Conservation (phyloP, 2,329 filamentous ascomycete species). For the Trichoderma oligosporum region DNA sequence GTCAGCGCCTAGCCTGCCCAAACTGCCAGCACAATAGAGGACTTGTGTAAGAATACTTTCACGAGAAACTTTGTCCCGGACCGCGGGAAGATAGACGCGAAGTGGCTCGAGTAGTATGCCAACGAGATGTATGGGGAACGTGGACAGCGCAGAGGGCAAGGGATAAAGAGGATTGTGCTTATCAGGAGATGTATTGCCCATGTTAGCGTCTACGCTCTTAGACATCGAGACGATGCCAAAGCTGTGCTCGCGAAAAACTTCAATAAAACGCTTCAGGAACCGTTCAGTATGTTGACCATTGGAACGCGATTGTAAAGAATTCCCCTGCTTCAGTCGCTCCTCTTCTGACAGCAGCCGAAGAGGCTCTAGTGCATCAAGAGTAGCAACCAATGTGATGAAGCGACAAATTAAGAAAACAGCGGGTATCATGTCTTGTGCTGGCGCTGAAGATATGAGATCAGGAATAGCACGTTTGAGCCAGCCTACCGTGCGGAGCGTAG, state of each 20-base stretch:
- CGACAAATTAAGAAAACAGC: conserved; percentile 85
- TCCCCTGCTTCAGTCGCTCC: conserved; percentile 55
- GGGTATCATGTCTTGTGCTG: conserved; percentile 65
- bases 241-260: conserved; percentile 95
- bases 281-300: conserved; percentile 89
- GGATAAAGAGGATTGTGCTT: conserved; percentile 45
- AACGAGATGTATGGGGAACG: conserved; percentile 80
- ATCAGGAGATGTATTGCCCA: conserved; percentile 23
- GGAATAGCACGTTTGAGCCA: conserved; percentile 86
- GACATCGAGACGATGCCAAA: conserved; percentile 96
- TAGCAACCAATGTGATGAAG: conserved; percentile 71
- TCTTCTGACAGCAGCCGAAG: conserved; percentile 86
- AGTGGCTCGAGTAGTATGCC: conserved; percentile 76
- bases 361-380: conserved; percentile 78
- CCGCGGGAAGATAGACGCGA: conserved; percentile 70
- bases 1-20: conserved; percentile 85
- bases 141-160: conserved; percentile 72
- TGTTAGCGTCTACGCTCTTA: conserved; percentile 65
- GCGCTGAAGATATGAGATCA: conserved; percentile 51
- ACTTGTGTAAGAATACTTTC: conserved; percentile 92
- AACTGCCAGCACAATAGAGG: conserved; percentile 85
- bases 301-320: conserved; percentile 49
- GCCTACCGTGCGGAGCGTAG: conserved; percentile 83
- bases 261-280: conserved; percentile 91
- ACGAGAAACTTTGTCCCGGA: conserved; percentile 72